Base-by-base conservation (phyloP, 1,139 yeast species). In the Candida labiduridarum region DNA sequence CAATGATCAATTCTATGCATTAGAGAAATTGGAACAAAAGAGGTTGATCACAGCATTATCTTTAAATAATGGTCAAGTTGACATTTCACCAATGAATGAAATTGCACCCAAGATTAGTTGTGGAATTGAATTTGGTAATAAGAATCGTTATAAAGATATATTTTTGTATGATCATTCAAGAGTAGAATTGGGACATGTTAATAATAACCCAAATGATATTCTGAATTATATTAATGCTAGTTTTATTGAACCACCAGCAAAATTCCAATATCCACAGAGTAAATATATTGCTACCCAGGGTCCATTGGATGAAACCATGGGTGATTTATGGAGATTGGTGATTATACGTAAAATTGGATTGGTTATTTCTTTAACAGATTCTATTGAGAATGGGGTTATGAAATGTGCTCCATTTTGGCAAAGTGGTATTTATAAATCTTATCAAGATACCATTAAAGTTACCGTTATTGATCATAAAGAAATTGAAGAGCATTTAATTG, bases 261-360 rank as follows among this genome's bases (percentile, higher is more conserved):
- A 49, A 18, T 45, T 44, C 40, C 18, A 14, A 2, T 11, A 41
- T 30, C 25, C 39, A 30, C 41, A 41, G 8, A 59, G 63, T 45
- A 73, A 78, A 47, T 87, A 85, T 62, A 85, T 89, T 56, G 96
- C 96, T 0, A 86, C 96, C 0, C 96, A 89, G 58, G 96, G 95
- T 0, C 97, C 97, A 1, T 67, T 89, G 39, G 83, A 84, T 2
- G 82, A 85, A 19, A 88, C 96, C 0, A 78, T 86, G 52, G 84
- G 83, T 12, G 96, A 89, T 63, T 89, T 89, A 62, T 90, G 96
- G 95, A 82, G 83, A 58, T 86, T 87, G 48, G 77, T 87, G 5
- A 62, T 74, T 40, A 74, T 78, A 54, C 74, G 77, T 52, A 61
- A 66, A 31, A 66, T 74, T 11, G 69, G 75, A 12, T 50, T 81